Evolutionary conservation across 78 protist species (phyloP), one percentile per base, ranked within the genome.

Genomic region (Tieghemostelium lacteum): DNA sequence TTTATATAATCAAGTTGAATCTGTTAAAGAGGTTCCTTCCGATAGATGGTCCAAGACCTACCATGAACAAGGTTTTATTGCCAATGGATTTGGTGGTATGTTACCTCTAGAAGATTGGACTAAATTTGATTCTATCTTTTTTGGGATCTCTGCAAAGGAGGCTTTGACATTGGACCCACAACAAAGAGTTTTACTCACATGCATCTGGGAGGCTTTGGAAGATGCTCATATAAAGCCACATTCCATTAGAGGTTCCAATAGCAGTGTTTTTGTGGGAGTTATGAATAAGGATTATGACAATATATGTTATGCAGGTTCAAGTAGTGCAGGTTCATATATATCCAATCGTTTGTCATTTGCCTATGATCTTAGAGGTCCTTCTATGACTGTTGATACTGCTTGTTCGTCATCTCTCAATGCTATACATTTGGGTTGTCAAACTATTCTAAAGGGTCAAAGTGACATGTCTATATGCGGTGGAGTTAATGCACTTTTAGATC

Each of bases 371-470:
- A 1, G 24, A 20, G 97, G 97, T 2, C 96, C 95, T 14, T 67
- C 94, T 0, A 8, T 94, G 31, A 14, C 92, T 1, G 0, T 95
- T 1, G 97, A 96, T 54, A 93, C 98, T 28, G 98, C 98, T 24
- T 96, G 98, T 64, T 85, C 95, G 24, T 72, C 93, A 14, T 76
- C 97, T 7, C 73, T 95, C 34, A 92, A 92, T 37, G 97, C 97
- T 4, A 7, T 93, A 4, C 45, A 72, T 19, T 34, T 75, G 33
- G 98, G 97, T 17, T 2, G 17, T 52, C 29, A 33, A 28, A 86
- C 92, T 20, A 45, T 96, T 42, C 63, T 78, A 29, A 7, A 19
- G 12, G 93, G 94, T 8, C 71, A 63, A 19, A 89, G 94, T 54
- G 73, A 73, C 29, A 10, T 19, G 54, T 96, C 98, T 8, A 33